phyloP scores from a whole-genome alignment of 495 filamentous ascomycete species.

The Aspergillus conjunctus region DNA sequence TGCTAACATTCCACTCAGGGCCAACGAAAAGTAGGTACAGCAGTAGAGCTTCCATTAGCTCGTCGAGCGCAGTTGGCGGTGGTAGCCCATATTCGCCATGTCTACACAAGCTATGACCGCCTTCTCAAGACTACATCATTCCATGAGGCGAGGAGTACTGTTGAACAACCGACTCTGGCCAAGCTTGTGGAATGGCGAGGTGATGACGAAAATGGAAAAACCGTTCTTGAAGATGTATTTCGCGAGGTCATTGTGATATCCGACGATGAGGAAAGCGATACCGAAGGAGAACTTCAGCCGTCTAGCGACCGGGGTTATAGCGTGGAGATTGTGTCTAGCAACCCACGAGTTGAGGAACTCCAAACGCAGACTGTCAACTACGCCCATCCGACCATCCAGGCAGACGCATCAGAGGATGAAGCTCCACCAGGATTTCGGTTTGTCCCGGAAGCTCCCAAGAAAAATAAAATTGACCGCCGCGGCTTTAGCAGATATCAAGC shows the following conservation, averaged over 20 bases:
- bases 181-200: constrained; percentile 85
- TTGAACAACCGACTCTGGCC: constrained; percentile 70
- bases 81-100: constrained; percentile 82
- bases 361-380: constrained; percentile 35
- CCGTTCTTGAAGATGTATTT: constrained; percentile 77
- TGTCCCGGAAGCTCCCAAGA: constrained; percentile 31
- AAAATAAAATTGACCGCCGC: constrained; percentile 42
- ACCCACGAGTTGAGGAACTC: constrained; percentile 37
- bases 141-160: constrained; percentile 67
- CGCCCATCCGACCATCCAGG: constrained; percentile 22
- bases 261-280: constrained; percentile 71
- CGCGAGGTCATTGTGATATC: constrained; percentile 81
- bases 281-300: constrained; percentile 38
- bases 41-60: constrained; percentile 63
- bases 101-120: constrained; percentile 83
- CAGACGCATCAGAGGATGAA: constrained; percentile 41
- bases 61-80: constrained; percentile 81
- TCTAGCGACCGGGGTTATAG: constrained; percentile 34
- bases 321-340: constrained; percentile 45
- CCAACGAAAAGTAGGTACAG: constrained; percentile 68
- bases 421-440: constrained; percentile 42
- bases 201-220: constrained; percentile 75
- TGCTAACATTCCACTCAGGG: constrained; percentile 40
- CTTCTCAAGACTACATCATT: constrained; percentile 66
- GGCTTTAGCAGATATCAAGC: constrained; percentile 54